Base-by-base conservation (phyloP, 345 rosid species). In the Erodium maritimum region DNA sequence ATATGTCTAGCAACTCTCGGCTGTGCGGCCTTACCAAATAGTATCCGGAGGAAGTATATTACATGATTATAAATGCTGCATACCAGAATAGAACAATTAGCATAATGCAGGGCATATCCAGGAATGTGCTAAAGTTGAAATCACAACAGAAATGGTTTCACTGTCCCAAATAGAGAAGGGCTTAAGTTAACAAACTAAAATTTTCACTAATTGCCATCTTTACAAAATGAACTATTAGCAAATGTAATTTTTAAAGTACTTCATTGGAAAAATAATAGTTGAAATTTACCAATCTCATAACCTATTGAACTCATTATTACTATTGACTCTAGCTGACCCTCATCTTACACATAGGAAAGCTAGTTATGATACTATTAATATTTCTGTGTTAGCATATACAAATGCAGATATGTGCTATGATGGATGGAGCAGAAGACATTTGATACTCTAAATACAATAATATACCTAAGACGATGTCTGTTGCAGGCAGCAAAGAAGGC, bases 381-480 rank as follows among this genome's bases (percentile, higher is more conserved):
- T 8, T 3, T 29, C 3, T 3, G 34, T 8, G 8, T 29, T 3
- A 29, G 8, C 34, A 29, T 29, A 3, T 29, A 29, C 34, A 8
- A 29, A 29, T 29, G 34, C 34, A 29, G 34, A 29, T 29, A 29
- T 29, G 8, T 3, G 8, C 3, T 29, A 29, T 2, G 13, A 17
- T 46, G 51, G 13, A 46, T 10, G 14, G 13, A 46, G 53, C 6
- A 50, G 16, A 14, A 37, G n/a, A 64, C 13, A 11, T 4, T 37
- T 37, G 10, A 37, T 14, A 3, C 8, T 10, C 12, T 7, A 42
- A 3, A 9, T 12, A 42, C 11, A 12, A 42, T 10, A 42, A 42
- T 42, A 65, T 72, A 94, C 99, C 99, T 87, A 46, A 94, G 96
- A 55, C 97, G 96, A 74, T 94, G 99, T 71, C 99, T 79, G 76